A percentile compares a stretch with the other conserved stretches of the same genome.
Conservation (phyloP, 177 flowering plant genomes). For the Vitis hybrid region DNA sequence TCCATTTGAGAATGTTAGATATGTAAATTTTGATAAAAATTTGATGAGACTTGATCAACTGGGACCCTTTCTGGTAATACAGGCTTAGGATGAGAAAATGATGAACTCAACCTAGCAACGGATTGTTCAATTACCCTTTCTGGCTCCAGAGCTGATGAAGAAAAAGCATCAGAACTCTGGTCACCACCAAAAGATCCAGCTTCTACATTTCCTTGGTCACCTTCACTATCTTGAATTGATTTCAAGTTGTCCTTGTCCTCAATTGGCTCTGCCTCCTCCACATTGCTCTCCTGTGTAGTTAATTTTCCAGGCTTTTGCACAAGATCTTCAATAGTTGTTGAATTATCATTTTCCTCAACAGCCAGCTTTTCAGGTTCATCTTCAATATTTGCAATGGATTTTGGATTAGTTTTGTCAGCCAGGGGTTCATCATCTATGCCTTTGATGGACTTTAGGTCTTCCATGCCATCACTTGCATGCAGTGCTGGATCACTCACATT, state of each 20-base stretch:
- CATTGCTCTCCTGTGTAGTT: background rate
- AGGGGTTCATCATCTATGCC: background rate
- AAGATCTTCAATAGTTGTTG: background rate
- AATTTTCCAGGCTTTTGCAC: background rate
- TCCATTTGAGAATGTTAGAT: too few species aligned
- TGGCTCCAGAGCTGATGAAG: too few species aligned
- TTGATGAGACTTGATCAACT: too few species aligned
- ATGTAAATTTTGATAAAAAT: too few species aligned
- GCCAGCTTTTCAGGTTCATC: constrained; percentile 1
- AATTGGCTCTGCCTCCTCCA: background rate
- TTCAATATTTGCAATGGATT: constrained; percentile 1
- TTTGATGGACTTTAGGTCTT: background rate
- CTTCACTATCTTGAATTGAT: constrained; percentile 1
- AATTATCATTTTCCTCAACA: background rate
- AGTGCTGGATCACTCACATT: background rate
- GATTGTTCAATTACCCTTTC: too few species aligned
- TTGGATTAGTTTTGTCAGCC: constrained; percentile 1
- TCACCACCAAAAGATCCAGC: too few species aligned
- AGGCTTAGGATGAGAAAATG: too few species aligned
- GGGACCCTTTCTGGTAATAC: too few species aligned
- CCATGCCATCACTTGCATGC: background rate
- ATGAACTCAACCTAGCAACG: too few species aligned
- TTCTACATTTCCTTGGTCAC: constrained; percentile 2
- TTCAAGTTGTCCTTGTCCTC: background rate
- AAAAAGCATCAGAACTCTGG: too few species aligned